phyloP scores from a whole-genome alignment of 2,329 filamentous ascomycete species.

The Aspergillus proliferans region DNA sequence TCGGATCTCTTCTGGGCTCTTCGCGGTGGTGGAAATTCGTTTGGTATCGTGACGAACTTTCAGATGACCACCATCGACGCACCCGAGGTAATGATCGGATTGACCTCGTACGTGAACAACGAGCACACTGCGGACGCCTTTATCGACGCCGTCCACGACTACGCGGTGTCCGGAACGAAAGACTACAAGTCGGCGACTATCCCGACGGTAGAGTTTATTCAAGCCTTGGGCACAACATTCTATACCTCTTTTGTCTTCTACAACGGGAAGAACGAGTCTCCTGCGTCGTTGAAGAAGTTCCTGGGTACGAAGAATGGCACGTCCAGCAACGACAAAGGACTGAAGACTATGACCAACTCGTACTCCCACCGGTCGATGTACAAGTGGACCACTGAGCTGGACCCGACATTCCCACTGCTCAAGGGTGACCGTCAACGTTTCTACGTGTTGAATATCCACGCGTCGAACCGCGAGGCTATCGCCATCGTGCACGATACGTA shows the following conservation, averaged over 20 bases:
- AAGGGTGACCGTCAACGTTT: not conserved
- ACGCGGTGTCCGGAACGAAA: not conserved
- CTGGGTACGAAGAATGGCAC: not conserved
- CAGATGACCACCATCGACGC: not conserved
- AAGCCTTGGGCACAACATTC: not conserved
- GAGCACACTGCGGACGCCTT: not conserved
- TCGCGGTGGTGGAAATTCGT: conserved; percentile 10
- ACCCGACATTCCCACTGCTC: not conserved
- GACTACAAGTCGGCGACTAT: not conserved
- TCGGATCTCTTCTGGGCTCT: conserved; percentile 18
- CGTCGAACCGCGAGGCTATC: not conserved
- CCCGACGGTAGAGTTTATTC: not conserved
- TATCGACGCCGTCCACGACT: not conserved
- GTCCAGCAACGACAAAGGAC: not conserved
- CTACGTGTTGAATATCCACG: not conserved
- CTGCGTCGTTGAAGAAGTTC: not conserved
- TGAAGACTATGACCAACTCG: not conserved
- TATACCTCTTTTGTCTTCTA: not conserved
- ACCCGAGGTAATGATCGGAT: not conserved
- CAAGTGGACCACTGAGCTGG: not conserved
- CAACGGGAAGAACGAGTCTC: not conserved
- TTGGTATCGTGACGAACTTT: not conserved
- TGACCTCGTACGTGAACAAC: not conserved
- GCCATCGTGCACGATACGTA: not conserved
- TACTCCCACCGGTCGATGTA: not conserved